A percentile compares a stretch with the other conserved stretches of the same genome.
Conservation (phyloP, 768 basidiomycete genomes). For the Pleurotus sapidus region DNA sequence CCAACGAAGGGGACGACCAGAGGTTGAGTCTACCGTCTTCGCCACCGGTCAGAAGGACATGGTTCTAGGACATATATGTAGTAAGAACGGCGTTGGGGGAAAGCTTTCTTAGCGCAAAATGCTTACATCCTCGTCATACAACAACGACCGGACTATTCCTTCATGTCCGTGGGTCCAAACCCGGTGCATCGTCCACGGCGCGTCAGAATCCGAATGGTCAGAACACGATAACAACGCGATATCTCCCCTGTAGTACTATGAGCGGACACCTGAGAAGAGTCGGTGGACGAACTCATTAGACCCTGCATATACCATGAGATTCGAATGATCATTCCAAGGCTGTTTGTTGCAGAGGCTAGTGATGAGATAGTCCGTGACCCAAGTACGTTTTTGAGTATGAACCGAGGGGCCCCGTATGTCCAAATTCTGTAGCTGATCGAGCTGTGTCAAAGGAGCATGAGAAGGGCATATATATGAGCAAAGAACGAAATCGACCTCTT, state of each 20-base stretch:
- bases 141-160: constrained; percentile 53
- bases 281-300: constrained; percentile 60
- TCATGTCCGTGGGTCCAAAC: constrained; percentile 54
- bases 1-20: constrained; percentile 28
- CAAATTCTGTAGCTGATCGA: constrained; percentile 52
- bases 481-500: constrained; percentile 44
- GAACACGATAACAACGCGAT: constrained; percentile 49
- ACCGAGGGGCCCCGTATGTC: constrained; percentile 68
- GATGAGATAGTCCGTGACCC: constrained; percentile 81
- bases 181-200: constrained; percentile 45
- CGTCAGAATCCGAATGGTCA: constrained; percentile 29
- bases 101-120: not conserved
- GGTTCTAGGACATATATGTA: constrained; percentile 24
- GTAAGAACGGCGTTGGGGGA: not conserved
- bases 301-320: constrained; percentile 60
- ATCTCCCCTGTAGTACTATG: constrained; percentile 44
- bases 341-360: constrained; percentile 38
- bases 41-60: constrained; percentile 44
- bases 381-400: constrained; percentile 53
- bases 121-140: constrained; percentile 54
- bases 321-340: constrained; percentile 17
- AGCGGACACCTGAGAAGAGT: not conserved
- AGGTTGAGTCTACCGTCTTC: constrained; percentile 46
- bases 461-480: not conserved
- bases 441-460: constrained; percentile 30